Evolutionary conservation across 176 grass and related monocot genomes (phyloP).

Genomic region (Alloteropsis semialata): DNA sequence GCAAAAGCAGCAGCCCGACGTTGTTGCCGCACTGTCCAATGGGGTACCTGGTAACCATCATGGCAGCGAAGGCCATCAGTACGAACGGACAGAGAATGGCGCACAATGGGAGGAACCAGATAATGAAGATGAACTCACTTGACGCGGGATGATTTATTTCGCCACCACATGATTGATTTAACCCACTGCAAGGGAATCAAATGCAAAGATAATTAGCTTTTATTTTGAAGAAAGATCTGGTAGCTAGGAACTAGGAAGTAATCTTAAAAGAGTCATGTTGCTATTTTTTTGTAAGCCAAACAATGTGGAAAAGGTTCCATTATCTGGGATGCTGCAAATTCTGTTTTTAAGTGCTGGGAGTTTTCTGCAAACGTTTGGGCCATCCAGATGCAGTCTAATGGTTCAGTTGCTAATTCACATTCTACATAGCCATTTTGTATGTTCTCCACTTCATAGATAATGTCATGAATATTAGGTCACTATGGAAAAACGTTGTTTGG

Average conservation of each 20-base stretch:
- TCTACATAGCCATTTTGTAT: not conserved
- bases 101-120: not conserved
- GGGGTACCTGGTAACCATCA: slow-evolving; percentile 49
- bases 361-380: not conserved
- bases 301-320: no score
- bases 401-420: not conserved
- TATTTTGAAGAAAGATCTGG: not conserved
- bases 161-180: slow-evolving; percentile 57
- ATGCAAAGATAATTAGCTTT: not conserved
- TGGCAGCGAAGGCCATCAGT: not conserved
- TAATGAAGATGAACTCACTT: slow-evolving; percentile 48
- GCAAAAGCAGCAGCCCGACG: slow-evolving; percentile 59
- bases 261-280: no score
- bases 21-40: slow-evolving; percentile 58
- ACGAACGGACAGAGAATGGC: not conserved
- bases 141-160: slow-evolving; percentile 50
- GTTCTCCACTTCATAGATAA: not conserved
- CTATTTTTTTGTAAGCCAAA: no score
- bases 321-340: no score
- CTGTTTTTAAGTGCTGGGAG: not conserved
- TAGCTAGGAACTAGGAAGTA: not conserved
- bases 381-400: not conserved
- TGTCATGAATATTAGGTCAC: not conserved
- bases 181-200: slow-evolving; percentile 50
- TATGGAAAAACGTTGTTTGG: not conserved